These are phyloP conservation scores for Fistulinella prunicolor DNA, from an alignment of 768 basidiomycete genomes.

Conservation along the genomic window DNA sequence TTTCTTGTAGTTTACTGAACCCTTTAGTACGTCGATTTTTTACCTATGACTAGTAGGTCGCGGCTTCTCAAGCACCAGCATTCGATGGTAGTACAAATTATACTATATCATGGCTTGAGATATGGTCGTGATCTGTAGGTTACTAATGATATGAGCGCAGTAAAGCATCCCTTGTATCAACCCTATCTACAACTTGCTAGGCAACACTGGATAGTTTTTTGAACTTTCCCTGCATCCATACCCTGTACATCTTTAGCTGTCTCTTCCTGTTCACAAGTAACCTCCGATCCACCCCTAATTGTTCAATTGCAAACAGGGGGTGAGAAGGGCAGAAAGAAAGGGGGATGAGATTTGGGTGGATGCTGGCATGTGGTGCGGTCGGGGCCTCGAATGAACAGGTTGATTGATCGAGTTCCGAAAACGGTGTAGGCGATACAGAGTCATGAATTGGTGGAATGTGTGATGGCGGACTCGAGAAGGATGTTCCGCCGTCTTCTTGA, in stretches of 20 bases:
- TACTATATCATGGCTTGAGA: no score
- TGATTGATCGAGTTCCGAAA: not conserved
- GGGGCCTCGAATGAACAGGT: not conserved
- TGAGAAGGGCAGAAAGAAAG: conserved; percentile 39
- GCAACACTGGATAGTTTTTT: conserved; percentile 36
- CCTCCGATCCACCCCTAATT: conserved; percentile 86
- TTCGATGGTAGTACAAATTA: no score
- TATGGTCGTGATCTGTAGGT: no score
- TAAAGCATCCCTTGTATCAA: not conserved
- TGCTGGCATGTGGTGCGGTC: conserved; percentile 17
- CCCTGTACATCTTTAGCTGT: conserved; percentile 95
- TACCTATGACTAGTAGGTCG: no score
- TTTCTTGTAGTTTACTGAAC: conserved; percentile 65
- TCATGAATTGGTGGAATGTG: conserved; percentile 9
- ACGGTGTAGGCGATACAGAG: not conserved
- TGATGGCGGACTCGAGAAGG: conserved; percentile 3
- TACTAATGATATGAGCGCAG: no score
- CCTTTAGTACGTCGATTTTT: no score
- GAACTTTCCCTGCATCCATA: conserved; percentile 92
- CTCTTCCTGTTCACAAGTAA: conserved; percentile 91
- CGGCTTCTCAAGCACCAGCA: no score
- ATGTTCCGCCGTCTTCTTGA: conserved; percentile 14
- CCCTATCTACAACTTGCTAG: not conserved
- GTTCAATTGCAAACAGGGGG: conserved; percentile 74
- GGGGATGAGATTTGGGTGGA: conserved; percentile 39